These are phyloP conservation scores for Hygrophoropsis aurantiaca DNA, from an alignment of 768 basidiomycete species.

Conservation along the genomic window DNA sequence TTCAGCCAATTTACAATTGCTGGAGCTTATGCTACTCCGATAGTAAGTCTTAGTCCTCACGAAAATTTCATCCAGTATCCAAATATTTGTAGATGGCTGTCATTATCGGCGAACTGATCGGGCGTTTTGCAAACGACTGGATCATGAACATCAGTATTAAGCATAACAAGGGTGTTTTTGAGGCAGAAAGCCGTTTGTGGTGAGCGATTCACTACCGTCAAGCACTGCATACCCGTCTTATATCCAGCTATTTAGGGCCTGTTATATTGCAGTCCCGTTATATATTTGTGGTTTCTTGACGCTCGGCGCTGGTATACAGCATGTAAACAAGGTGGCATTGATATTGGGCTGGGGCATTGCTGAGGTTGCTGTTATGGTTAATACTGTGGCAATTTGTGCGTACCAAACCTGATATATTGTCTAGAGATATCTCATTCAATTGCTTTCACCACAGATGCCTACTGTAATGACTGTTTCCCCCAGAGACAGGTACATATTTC, in stretches of 20 bases:
- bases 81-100: constrained; percentile 39
- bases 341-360: constrained; percentile 48
- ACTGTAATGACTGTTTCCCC: constrained; percentile 39
- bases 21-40: constrained; percentile 43
- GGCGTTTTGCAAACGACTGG: constrained; percentile 51
- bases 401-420: constrained; percentile 2
- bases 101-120: constrained; percentile 51
- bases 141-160: constrained; percentile 45
- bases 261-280: constrained; percentile 40
- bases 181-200: constrained; percentile 49
- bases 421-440: background rate
- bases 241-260: constrained; percentile 22
- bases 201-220: constrained; percentile 11
- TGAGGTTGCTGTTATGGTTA: constrained; percentile 34
- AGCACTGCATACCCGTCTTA: background rate
- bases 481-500: constrained; percentile 20
- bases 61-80: too few relatives aligned
- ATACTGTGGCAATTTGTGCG: constrained; percentile 41
- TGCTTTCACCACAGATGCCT: constrained; percentile 38
- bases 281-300: constrained; percentile 42
- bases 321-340: constrained; percentile 25
- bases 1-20: constrained; percentile 40
- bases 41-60: constrained; percentile 28
- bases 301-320: constrained; percentile 39
- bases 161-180: constrained; percentile 50